Evolutionary conservation across 352 stramenopile species (phyloP).

Genomic region (Phytophthora pistaciae): DNA sequence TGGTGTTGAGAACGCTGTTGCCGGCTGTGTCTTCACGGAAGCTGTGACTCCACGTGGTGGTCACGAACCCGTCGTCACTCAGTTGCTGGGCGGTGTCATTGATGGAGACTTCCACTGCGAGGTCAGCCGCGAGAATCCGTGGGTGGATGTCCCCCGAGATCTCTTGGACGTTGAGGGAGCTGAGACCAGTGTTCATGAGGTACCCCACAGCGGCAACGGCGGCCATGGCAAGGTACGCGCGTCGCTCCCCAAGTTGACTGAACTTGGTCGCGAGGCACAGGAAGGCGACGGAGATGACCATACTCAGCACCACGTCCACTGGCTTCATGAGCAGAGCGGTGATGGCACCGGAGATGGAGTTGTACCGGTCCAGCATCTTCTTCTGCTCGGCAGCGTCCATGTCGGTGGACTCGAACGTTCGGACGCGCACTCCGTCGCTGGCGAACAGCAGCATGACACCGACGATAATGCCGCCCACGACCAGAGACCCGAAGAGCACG

Average conservation of each 20-base stretch:
- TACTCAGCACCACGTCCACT: constrained; percentile 19
- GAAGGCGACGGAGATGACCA: constrained; percentile 18
- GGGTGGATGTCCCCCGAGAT: constrained; percentile 9
- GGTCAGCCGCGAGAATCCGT: constrained; percentile 4
- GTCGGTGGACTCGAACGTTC: constrained; percentile 11
- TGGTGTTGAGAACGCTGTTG: constrained; percentile 7
- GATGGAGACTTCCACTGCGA: constrained; percentile 5
- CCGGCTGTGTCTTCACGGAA: neutral
- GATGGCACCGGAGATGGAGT: constrained; percentile 12
- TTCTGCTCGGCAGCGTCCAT: constrained; percentile 18
- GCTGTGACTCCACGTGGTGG: neutral
- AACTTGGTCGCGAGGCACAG: constrained; percentile 12
- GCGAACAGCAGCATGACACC: constrained; percentile 14
- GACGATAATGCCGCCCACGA: neutral
- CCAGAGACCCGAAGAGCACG: neutral
- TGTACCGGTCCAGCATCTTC: constrained; percentile 17
- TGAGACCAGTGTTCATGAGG: constrained; percentile 27
- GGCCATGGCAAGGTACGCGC: constrained; percentile 3
- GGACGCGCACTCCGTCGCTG: constrained; percentile 11
- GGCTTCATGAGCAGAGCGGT: constrained; percentile 19
- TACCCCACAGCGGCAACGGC: constrained; percentile 15
- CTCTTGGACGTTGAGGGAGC: constrained; percentile 25
- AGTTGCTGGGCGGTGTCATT: neutral
- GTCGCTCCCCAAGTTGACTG: constrained; percentile 14
- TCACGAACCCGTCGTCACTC: constrained; percentile 1